These are phyloP conservation scores for Cladosporium colombiae DNA, from an alignment of 2,329 filamentous ascomycete species.

Conservation along the genomic window DNA sequence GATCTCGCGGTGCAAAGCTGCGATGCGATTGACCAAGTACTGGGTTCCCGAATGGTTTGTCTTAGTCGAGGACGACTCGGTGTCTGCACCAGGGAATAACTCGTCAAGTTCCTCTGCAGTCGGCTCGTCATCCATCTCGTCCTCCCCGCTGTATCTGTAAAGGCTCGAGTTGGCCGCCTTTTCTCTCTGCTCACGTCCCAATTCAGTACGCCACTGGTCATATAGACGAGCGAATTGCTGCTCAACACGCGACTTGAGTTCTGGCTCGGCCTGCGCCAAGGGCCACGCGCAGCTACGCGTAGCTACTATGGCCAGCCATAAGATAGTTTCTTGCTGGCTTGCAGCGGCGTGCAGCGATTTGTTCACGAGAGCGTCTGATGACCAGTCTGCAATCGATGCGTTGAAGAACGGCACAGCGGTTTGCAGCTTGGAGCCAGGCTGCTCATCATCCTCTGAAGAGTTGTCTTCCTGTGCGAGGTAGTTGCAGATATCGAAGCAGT, in stretches of 20 bases:
- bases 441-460: not conserved
- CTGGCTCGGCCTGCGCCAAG: conserved; percentile 19
- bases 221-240: conserved; percentile 73
- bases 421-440: not conserved
- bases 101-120: conserved; percentile 74
- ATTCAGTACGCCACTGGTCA: conserved; percentile 74
- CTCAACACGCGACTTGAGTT: conserved; percentile 55
- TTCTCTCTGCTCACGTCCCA: conserved; percentile 74
- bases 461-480: conserved; percentile 20
- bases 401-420: conserved; percentile 29
- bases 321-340: conserved; percentile 28
- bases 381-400: conserved; percentile 26
- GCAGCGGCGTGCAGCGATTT: conserved; percentile 20
- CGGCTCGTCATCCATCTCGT: conserved; percentile 73
- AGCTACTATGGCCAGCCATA: conserved; percentile 28
- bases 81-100: conserved; percentile 71
- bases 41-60: conserved; percentile 22
- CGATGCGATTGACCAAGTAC: conserved; percentile 28
- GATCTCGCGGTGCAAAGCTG: conserved; percentile 27
- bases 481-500: conserved; percentile 59
- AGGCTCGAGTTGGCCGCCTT: conserved; percentile 73
- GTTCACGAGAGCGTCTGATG: conserved; percentile 29
- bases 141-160: conserved; percentile 79
- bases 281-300: conserved; percentile 24
- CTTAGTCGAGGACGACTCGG: not conserved